These are phyloP conservation scores for Tetrapyrgos nigripes DNA, from an alignment of 1,284 basidiomycete genomes.

Conservation along the genomic window DNA sequence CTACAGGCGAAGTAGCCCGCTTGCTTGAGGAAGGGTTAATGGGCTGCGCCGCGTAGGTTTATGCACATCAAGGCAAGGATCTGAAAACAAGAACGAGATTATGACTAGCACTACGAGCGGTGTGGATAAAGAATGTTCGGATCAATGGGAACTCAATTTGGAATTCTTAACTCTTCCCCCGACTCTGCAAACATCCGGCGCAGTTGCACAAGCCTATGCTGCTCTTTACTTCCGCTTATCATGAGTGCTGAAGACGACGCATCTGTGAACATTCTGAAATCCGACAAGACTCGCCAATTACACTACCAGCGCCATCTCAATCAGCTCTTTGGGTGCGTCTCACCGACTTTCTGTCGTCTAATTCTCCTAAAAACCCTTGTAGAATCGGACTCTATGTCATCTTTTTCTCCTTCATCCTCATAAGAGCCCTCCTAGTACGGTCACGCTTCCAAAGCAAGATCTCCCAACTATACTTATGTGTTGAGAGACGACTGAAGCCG, in stretches of 20 bases:
- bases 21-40: no score
- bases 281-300: not conserved
- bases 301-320: not conserved
- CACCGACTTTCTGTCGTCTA: not conserved
- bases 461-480: not conserved
- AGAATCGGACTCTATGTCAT: not conserved
- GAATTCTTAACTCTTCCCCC: no score
- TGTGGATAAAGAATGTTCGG: no score
- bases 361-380: not conserved
- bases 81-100: no score
- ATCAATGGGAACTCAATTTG: no score
- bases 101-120: no score
- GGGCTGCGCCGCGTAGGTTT: no score
- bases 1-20: no score
- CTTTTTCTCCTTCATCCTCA: not conserved
- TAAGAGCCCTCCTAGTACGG: not conserved
- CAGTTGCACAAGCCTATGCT: no score
- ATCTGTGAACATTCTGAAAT: not conserved
- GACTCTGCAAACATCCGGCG: no score
- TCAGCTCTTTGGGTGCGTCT: not conserved
- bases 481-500: not conserved
- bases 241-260: not conserved
- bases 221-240: no score
- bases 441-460: not conserved
- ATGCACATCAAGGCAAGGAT: no score